phyloP scores from a whole-genome alignment of 345 rosid species.

The Eucalyptus curtisii region DNA sequence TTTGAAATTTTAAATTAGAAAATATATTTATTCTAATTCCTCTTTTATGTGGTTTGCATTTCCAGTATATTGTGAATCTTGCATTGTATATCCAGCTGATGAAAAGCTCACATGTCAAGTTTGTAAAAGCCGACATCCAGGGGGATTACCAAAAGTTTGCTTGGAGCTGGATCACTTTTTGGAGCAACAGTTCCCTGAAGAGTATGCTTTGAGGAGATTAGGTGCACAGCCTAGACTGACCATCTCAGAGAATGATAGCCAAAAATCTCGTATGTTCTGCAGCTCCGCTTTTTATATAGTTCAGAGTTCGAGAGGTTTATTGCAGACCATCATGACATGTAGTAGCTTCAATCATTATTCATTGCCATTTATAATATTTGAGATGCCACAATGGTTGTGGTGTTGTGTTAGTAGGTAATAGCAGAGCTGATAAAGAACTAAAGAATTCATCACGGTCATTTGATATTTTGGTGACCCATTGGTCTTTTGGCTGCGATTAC shows the following conservation, averaged over 20 bases:
- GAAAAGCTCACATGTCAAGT: conserved; percentile 47
- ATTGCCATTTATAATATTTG: neutral
- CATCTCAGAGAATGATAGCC: conserved; percentile 4
- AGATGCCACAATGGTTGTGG: neutral
- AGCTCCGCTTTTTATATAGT: neutral
- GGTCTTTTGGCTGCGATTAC: conserved; percentile 54
- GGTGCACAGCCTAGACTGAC: conserved; percentile 14
- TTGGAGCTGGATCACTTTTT: conserved; percentile 55
- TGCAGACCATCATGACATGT: neutral
- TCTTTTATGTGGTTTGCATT: neutral
- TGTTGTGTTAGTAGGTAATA: conserved; percentile 16
- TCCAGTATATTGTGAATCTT: conserved; percentile 64
- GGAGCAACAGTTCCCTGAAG: conserved; percentile 38
- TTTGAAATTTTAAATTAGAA: neutral
- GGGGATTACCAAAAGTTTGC: conserved; percentile 51
- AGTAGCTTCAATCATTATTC: neutral
- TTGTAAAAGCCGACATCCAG: conserved; percentile 53
- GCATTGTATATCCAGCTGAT: conserved; percentile 19
- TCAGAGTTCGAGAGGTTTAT: neutral
- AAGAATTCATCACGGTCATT: conserved; percentile 4
- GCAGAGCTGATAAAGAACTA: conserved; percentile 4
- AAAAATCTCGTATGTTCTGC: neutral
- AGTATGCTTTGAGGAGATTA: conserved; percentile 39
- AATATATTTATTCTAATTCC: neutral
- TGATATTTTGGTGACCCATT: conserved; percentile 17